Percentiles rank a stretch among this genome's conserved stretches.
These are phyloP conservation scores for Abortiporus biennis DNA, from an alignment of 1,284 basidiomycete species.

Conservation along the genomic window DNA sequence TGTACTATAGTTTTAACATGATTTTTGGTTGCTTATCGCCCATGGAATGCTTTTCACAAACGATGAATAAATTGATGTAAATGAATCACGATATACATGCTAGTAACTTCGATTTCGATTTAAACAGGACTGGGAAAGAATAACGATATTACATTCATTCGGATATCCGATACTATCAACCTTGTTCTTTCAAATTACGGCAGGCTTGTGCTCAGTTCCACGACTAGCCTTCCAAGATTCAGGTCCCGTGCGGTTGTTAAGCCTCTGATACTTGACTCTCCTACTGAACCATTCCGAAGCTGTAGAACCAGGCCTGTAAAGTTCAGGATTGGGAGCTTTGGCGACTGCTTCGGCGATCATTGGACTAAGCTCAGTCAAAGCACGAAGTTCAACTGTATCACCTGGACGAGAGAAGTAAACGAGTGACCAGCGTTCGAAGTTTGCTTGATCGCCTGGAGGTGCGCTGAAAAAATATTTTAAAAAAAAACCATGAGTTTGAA, in stretches of 20 bases:
- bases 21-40: no score
- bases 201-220: slow-evolving; percentile 26
- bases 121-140: no score
- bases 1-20: no score
- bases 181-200: no score
- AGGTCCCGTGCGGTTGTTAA: slow-evolving; percentile 24
- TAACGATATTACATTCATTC: no score
- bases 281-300: slow-evolving; percentile 25
- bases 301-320: slow-evolving; percentile 20
- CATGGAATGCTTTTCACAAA: no score
- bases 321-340: slow-evolving; percentile 12
- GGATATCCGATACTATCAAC: no score
- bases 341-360: slow-evolving; percentile 20
- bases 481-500: no score
- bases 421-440: slow-evolving; percentile 27
- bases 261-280: slow-evolving; percentile 22
- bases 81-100: no score
- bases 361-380: slow-evolving; percentile 18
- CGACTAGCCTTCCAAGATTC: slow-evolving; percentile 25
- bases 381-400: slow-evolving; percentile 18
- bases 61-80: no score
- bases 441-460: slow-evolving; percentile 23
- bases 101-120: no score
- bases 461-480: slow-evolving; percentile 20
- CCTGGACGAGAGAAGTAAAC: slow-evolving; percentile 32